Percentiles rank a stretch among this genome's conserved stretches.
Conservation (phyloP, 805 yeast genomes). For the Starmerella stellata region DNA sequence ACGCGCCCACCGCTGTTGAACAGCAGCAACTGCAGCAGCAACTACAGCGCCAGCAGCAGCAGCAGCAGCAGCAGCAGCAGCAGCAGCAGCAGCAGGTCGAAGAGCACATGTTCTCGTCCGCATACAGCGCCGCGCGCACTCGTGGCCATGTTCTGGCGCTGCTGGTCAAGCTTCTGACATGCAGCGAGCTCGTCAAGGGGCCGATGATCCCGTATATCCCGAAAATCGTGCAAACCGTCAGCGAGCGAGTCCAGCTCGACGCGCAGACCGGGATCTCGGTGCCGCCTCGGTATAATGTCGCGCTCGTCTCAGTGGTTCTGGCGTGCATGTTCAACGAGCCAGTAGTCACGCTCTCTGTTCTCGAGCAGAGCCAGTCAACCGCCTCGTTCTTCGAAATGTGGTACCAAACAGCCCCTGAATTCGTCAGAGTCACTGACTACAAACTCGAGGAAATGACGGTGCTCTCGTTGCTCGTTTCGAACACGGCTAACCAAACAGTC, state of each 20-base stretch:
- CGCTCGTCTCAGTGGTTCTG: slow-evolving; percentile 43
- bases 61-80: background rate
- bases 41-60: too few species aligned
- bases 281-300: slow-evolving; percentile 29
- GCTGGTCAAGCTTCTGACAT: slow-evolving; percentile 36
- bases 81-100: background rate
- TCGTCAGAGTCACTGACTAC: slow-evolving; percentile 61
- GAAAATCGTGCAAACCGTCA: slow-evolving; percentile 5
- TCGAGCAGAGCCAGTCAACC: slow-evolving; percentile 31
- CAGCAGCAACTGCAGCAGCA: background rate
- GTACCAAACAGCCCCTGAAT: slow-evolving; percentile 39
- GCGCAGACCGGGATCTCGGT: slow-evolving; percentile 2
- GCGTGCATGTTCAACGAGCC: slow-evolving; percentile 49
- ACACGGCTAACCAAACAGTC: slow-evolving; percentile 22
- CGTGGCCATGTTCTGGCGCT: slow-evolving; percentile 47
- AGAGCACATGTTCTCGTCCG: slow-evolving; percentile 24
- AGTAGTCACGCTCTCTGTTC: slow-evolving; percentile 30
- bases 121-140: slow-evolving; percentile 40
- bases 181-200: slow-evolving; percentile 23
- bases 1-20: slow-evolving; percentile 17
- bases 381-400: slow-evolving; percentile 43
- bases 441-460: slow-evolving; percentile 57
- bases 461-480: slow-evolving; percentile 30
- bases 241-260: slow-evolving; percentile 9
- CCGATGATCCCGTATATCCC: slow-evolving; percentile 9